Percentiles rank a stretch among this genome's conserved stretches.
Conservation (phyloP, 371 early-diverging fungal genomes). For the Mucor mucedo region DNA sequence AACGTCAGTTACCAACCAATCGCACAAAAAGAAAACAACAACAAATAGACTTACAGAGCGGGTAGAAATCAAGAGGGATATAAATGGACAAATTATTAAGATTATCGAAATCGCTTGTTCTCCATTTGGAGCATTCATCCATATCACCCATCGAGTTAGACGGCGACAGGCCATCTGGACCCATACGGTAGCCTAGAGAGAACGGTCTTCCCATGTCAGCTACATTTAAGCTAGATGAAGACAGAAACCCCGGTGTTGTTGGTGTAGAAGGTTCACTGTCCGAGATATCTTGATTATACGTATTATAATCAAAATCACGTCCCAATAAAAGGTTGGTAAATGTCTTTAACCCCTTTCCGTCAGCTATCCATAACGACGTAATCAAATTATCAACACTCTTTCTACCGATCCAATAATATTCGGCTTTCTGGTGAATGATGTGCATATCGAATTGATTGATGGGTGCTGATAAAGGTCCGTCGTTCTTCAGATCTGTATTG, state of each 20-base stretch:
- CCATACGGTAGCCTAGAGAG: conserved; percentile 45
- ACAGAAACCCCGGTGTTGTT: conserved; percentile 41
- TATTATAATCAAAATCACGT: conserved; percentile 39
- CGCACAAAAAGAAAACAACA: not conserved
- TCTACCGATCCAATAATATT: conserved; percentile 75
- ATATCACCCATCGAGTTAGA: conserved; percentile 4
- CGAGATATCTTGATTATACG: conserved; percentile 27
- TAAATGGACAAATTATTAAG: conserved; percentile 43
- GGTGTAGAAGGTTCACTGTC: conserved; percentile 49
- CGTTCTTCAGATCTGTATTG: conserved; percentile 28
- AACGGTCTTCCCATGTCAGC: conserved; percentile 41
- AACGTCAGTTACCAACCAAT: not conserved
- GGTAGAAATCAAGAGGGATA: conserved; percentile 81
- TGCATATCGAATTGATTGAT: conserved; percentile 58
- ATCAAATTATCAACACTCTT: conserved; percentile 59
- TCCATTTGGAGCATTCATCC: conserved; percentile 36
- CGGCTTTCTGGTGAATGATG: conserved; percentile 66
- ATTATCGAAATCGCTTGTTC: conserved; percentile 39
- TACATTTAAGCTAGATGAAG: conserved; percentile 10
- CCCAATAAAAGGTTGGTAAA: conserved; percentile 51
- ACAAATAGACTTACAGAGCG: conserved; percentile 62
- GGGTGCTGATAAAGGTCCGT: not conserved
- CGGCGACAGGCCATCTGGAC: conserved; percentile 19
- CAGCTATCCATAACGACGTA: conserved; percentile 78
- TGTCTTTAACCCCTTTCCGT: conserved; percentile 68